A percentile compares a stretch with the other conserved stretches of the same genome.
Conservation (phyloP, 2,329 filamentous ascomycete species). For the Aureobasidium mangrovei region DNA sequence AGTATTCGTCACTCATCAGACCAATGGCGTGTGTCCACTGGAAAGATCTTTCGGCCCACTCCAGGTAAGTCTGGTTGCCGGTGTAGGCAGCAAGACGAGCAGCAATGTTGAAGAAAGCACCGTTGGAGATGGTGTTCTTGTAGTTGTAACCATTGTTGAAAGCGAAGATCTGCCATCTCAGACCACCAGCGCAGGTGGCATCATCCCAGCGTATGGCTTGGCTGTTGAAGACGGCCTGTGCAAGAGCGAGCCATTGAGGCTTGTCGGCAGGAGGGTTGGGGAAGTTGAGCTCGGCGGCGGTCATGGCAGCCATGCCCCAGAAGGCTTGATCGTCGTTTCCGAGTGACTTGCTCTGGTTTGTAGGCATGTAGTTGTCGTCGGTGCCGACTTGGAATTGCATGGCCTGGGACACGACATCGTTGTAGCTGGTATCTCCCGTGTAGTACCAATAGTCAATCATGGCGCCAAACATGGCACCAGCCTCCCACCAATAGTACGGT, state of each 20-base stretch:
- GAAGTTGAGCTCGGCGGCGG: constrained; percentile 45
- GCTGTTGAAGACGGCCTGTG: constrained; percentile 34
- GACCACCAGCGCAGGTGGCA: constrained; percentile 30
- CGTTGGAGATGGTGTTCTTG: constrained; percentile 52
- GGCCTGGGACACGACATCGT: constrained; percentile 48
- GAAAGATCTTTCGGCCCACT: constrained; percentile 48
- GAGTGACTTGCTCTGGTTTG: constrained; percentile 29
- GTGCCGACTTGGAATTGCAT: constrained; percentile 53
- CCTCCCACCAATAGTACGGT: constrained; percentile 70
- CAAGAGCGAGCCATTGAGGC: constrained; percentile 39
- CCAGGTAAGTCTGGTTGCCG: constrained; percentile 46
- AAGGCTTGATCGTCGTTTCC: constrained; percentile 50
- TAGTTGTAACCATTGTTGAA: constrained; percentile 44
- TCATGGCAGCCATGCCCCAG: constrained; percentile 50
- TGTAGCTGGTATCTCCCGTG: constrained; percentile 57
- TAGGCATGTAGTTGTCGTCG: constrained; percentile 51
- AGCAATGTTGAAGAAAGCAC: constrained; percentile 43
- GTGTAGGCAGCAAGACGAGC: constrained; percentile 34
- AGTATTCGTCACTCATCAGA: constrained; percentile 46
- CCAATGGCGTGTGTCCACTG: constrained; percentile 37
- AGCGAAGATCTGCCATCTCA: constrained; percentile 34
- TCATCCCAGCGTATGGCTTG: constrained; percentile 31
- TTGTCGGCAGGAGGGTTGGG: constrained; percentile 31
- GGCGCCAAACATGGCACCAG: constrained; percentile 52
- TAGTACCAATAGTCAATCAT: constrained; percentile 63